Conservation (phyloP, 805 yeast genomes). For the Kodamaea kakaduensis region DNA sequence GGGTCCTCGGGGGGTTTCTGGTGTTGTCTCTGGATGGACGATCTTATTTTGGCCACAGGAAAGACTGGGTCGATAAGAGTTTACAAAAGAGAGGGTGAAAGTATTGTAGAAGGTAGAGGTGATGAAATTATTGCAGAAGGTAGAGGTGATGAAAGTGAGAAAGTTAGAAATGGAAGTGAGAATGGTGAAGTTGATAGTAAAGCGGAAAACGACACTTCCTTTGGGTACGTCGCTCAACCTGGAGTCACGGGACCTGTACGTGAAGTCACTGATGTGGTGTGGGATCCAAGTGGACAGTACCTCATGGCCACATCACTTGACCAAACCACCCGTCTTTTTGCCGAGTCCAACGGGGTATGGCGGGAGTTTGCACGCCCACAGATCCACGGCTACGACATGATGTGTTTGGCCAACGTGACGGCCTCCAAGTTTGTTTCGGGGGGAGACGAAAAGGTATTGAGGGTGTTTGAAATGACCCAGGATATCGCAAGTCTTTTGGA, state of each 20-base stretch:
- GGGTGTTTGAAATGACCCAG: constrained; percentile 86
- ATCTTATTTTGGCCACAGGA: constrained; percentile 68
- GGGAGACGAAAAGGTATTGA: constrained; percentile 89
- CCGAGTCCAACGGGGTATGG: constrained; percentile 68
- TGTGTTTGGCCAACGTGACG: constrained; percentile 62
- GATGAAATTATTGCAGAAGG: too few species aligned
- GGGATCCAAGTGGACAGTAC: constrained; percentile 67
- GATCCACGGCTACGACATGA: constrained; percentile 97
- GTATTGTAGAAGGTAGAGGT: too few species aligned
- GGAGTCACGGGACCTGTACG: constrained; percentile 76
- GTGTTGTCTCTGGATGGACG: constrained; percentile 63
- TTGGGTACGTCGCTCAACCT: constrained; percentile 45
- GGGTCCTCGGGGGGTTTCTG: constrained; percentile 79
- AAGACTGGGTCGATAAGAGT: constrained; percentile 90
- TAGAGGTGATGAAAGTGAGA: too few species aligned
- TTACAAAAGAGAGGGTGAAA: too few species aligned
- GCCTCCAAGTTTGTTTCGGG: constrained; percentile 76
- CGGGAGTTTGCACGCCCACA: constrained; percentile 95
- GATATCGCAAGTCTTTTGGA: constrained; percentile 63
- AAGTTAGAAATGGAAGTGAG: too few species aligned
- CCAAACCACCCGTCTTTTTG: constrained; percentile 85
- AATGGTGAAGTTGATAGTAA: too few species aligned
- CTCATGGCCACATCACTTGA: constrained; percentile 79
- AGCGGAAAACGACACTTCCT: constrained; percentile 26
- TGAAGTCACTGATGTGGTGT: constrained; percentile 72